Evolutionary conservation across 768 basidiomycete species (phyloP).

Genomic region (Leucogyrophana mollusca): DNA sequence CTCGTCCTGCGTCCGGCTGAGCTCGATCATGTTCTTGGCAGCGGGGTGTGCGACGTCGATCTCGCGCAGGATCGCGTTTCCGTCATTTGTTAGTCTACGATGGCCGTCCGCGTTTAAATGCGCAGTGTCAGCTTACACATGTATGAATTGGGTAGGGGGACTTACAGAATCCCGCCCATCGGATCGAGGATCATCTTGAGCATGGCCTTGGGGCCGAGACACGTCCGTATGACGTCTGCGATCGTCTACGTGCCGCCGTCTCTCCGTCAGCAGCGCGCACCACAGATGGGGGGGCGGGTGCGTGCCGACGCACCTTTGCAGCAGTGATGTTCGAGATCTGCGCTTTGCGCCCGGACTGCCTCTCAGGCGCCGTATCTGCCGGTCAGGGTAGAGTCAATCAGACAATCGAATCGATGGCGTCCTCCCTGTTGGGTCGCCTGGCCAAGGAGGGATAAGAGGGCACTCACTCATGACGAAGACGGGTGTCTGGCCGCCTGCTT

Average conservation of each 20-base stretch:
- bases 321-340: conserved; percentile 97
- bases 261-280: too few species aligned
- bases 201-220: conserved; percentile 97
- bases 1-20: conserved; percentile 96
- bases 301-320: conserved; percentile 89
- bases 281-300: too few species aligned
- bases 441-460: neutral
- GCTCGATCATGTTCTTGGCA: conserved; percentile 99
- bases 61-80: conserved; percentile 97
- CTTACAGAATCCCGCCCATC: conserved; percentile 97
- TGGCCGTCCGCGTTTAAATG: neutral
- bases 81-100: conserved; percentile 89
- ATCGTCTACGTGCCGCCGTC: conserved; percentile 64
- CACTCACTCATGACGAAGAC: conserved; percentile 80
- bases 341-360: conserved; percentile 92
- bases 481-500: conserved; percentile 59
- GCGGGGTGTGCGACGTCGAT: conserved; percentile 99
- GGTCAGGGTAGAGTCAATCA: conserved; percentile 5
- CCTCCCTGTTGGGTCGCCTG: neutral
- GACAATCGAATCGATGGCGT: neutral
- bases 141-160: conserved; percentile 11
- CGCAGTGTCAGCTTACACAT: neutral
- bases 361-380: conserved; percentile 88
- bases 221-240: conserved; percentile 96
- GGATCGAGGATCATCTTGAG: conserved; percentile 99